A percentile compares a stretch with the other conserved stretches of the same genome.
These are phyloP conservation scores for Alternaria infectoria DNA, from an alignment of 2,329 filamentous ascomycete genomes.

Conservation along the genomic window DNA sequence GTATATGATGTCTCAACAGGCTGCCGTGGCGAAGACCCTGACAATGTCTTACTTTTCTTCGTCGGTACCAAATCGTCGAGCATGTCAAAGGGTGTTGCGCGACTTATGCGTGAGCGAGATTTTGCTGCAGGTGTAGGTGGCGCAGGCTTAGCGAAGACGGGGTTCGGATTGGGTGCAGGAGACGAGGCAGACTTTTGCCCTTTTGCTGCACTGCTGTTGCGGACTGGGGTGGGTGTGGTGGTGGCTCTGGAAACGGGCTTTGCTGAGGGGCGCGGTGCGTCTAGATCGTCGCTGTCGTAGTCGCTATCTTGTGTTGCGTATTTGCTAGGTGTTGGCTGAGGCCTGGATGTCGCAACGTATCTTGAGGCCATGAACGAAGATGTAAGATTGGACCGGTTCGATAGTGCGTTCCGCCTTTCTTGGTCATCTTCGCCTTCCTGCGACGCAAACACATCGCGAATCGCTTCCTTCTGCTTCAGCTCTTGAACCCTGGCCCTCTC, in stretches of 20 bases:
- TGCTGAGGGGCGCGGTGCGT: conserved; percentile 19
- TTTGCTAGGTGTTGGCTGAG: neutral
- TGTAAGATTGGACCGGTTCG: neutral
- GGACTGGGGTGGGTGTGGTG: neutral
- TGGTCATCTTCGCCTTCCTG: conserved; percentile 10
- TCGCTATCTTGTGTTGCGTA: conserved; percentile 23
- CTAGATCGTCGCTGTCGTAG: conserved; percentile 41
- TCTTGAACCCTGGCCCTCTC: conserved; percentile 40
- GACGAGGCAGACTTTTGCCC: neutral
- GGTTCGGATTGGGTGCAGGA: neutral
- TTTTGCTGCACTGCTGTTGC: neutral
- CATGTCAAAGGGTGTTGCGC: conserved; percentile 33
- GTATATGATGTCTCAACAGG: neutral
- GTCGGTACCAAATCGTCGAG: conserved; percentile 29
- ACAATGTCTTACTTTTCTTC: conserved; percentile 1
- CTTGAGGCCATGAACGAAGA: neutral
- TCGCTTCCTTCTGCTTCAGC: conserved; percentile 38
- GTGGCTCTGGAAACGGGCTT: conserved; percentile 5
- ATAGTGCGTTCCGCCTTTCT: neutral
- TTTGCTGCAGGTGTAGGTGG: conserved; percentile 16
- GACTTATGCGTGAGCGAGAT: conserved; percentile 21
- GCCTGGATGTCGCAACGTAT: neutral
- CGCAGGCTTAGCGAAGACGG: conserved; percentile 27
- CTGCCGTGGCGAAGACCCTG: neutral
- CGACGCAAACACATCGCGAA: conserved; percentile 32